Evolutionary conservation across 345 rosid genomes (phyloP).

Genomic region (Toxicodendron radicans): DNA sequence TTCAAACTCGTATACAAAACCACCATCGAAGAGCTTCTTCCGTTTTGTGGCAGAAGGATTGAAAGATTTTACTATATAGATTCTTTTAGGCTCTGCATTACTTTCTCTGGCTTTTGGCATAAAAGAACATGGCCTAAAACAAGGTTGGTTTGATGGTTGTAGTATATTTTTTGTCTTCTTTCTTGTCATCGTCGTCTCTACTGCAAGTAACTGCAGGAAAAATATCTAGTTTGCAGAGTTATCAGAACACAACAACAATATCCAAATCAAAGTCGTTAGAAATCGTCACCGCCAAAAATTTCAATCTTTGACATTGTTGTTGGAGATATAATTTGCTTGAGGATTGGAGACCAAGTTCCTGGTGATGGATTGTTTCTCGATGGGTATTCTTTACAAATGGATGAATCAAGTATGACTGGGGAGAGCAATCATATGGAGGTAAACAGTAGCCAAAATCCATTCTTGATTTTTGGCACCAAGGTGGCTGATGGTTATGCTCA

Average conservation of each 20-base stretch:
- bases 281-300: slow-evolving; percentile 41
- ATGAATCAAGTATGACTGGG: slow-evolving; percentile 72
- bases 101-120: no score
- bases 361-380: slow-evolving; percentile 62
- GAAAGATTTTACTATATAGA: no score
- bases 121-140: no score
- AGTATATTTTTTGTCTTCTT: no score
- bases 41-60: no score
- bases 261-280: slow-evolving; percentile 51
- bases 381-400: slow-evolving; percentile 49
- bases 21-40: no score
- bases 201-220: slow-evolving; percentile 51
- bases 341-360: slow-evolving; percentile 68
- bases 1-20: no score
- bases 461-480: no score
- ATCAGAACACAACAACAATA: slow-evolving; percentile 51
- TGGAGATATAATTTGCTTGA: slow-evolving; percentile 56
- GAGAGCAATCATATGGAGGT: slow-evolving; percentile 51
- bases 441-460: no score
- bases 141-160: no score
- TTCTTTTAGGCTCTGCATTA: no score
- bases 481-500: slow-evolving; percentile 52
- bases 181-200: no score
- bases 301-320: slow-evolving; percentile 64
- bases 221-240: slow-evolving; percentile 52